A percentile compares a stretch with the other conserved stretches of the same genome.
phyloP scores from a whole-genome alignment of 495 filamentous ascomycete species.

The Amorphotheca resinae region DNA sequence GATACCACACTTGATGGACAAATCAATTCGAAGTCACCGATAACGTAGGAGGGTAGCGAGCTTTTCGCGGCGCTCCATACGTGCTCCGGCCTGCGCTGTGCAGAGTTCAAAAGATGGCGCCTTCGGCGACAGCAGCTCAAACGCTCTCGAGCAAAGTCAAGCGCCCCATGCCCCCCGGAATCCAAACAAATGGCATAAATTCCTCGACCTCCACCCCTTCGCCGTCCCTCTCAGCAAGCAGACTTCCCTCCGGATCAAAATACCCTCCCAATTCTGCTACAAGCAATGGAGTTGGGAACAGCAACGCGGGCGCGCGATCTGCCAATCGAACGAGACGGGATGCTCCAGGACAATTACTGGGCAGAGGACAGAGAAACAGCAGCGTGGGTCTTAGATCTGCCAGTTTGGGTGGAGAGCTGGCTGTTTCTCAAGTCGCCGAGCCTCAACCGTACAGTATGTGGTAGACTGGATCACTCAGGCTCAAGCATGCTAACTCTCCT shows the following conservation, averaged over 20 bases:
- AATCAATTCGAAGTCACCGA: not conserved
- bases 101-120: conserved; percentile 13
- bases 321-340: conserved; percentile 40
- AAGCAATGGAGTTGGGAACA: conserved; percentile 33
- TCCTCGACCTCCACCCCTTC: conserved; percentile 54
- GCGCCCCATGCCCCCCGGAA: conserved; percentile 54
- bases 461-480: not conserved
- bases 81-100: not conserved
- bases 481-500: conserved; percentile 5
- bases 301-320: conserved; percentile 29
- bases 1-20: not conserved
- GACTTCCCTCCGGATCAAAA: conserved; percentile 35
- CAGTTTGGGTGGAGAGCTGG: conserved; percentile 29
- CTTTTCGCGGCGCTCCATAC: not conserved
- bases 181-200: conserved; percentile 30
- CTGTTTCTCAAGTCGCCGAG: conserved; percentile 22
- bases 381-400: conserved; percentile 31
- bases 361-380: conserved; percentile 29
- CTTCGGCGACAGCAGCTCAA: conserved; percentile 13
- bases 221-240: conserved; percentile 51
- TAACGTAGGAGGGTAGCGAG: conserved; percentile 1
- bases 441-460: conserved; percentile 36
- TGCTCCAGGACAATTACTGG: conserved; percentile 19
- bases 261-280: conserved; percentile 29
- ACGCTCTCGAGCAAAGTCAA: conserved; percentile 47